Evolutionary conservation across 371 early-diverging fungal species (phyloP), one percentile per base, ranked within the genome.

Genomic region (Mucor velutinosus): DNA sequence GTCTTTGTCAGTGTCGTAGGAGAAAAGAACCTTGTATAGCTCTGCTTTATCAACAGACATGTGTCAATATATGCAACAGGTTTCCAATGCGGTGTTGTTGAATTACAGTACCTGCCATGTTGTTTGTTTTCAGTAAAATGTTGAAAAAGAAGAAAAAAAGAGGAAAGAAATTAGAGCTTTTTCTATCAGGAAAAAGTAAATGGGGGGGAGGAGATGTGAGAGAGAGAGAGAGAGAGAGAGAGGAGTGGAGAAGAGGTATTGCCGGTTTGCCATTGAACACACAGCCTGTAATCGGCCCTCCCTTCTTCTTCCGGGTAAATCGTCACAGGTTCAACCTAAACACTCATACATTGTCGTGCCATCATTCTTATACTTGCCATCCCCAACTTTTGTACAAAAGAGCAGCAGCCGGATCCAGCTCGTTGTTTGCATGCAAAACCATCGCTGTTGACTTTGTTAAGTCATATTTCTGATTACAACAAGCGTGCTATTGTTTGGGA

Each of bases 1-100:
- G n/a, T 81, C 78, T 66, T 85, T 79, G 59, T 77, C 69, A 15
- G 81, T 79, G 47, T 69, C 76, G 67, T 86, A 88, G 21, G 69
- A 73, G 62, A 74, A 79, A 49, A 78, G 60, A 23, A 65, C 72
- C 62, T 68, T 76, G 65, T 71, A 76, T 19, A 73, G 53, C 43
- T 61, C 76, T 75, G 62, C 15, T 32, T n/a, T 10, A 15, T 6
- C 7, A 21, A 12, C 12, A 62, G 51, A 12, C 14, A 61, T 30
- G 23, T 33, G 51, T 62, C 30, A 5, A 53, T 63, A 25, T 55
- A 25, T 55, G 55, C 29, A 29, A 11, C 15, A 7, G 29, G 23
- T 4, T 51, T 27, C 23, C 8, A 47, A 47, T 47, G n/a, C 0
- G 4, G 21, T 47, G 11, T 19, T 47, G 25, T 1, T 5, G 21